phyloP scores from a whole-genome alignment of 495 filamentous ascomycete species.

The Glutinoglossum americanum region DNA sequence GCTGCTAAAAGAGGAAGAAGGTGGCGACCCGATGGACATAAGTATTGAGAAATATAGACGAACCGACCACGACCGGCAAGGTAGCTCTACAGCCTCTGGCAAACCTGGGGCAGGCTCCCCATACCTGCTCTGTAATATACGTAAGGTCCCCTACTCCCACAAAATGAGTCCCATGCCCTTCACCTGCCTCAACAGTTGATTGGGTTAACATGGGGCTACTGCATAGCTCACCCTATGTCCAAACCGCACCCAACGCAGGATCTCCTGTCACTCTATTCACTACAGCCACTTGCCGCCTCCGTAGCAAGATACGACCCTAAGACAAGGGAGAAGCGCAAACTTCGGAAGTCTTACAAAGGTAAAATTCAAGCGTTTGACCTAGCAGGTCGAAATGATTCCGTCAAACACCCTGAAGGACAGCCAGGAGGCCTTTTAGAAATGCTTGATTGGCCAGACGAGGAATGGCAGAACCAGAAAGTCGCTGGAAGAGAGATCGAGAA shows the following conservation, averaged over 20 bases:
- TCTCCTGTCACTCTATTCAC: conserved; percentile 38
- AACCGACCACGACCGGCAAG: conserved; percentile 21
- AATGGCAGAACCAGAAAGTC: conserved; percentile 43
- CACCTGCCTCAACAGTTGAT: conserved; percentile 9
- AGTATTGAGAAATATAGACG: conserved; percentile 11
- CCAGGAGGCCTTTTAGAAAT: conserved; percentile 14
- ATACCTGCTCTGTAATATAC: conserved; percentile 16
- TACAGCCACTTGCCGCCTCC: conserved; percentile 35
- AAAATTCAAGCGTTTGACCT: conserved; percentile 40
- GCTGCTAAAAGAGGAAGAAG: conserved; percentile 9
- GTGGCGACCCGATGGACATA: conserved; percentile 1
- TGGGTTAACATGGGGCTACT: conserved; percentile 15
- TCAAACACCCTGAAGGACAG: conserved; percentile 24
- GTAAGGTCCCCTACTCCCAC: conserved; percentile 17
- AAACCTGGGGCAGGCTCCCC: conserved; percentile 8
- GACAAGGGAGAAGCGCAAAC: conserved; percentile 49
- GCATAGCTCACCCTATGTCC: conserved; percentile 19
- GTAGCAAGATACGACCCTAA: conserved; percentile 42
- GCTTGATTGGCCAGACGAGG: conserved; percentile 36
- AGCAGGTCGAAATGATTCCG: conserved; percentile 38
- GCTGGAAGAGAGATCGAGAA: conserved; percentile 30
- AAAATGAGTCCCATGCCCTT: conserved; percentile 7
- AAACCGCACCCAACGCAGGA: conserved; percentile 37
- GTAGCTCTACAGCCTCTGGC: neutral
- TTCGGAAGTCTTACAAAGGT: conserved; percentile 55